phyloP scores from a whole-genome alignment of 2,329 filamentous ascomycete genomes.

The Colletotrichum trifolii region DNA sequence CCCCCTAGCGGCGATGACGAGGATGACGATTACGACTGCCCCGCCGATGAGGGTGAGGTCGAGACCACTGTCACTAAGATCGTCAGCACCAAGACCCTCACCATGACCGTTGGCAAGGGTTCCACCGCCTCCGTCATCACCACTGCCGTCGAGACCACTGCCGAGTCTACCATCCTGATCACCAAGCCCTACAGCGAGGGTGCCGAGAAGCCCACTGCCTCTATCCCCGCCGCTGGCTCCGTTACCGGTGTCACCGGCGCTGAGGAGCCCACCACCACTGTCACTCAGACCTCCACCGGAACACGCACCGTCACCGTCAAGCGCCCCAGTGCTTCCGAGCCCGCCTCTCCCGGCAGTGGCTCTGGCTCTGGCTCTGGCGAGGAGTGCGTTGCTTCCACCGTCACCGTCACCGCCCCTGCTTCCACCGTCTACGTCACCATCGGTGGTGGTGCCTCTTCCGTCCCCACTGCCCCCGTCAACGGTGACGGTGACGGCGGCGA shows the following conservation, averaged over 20 bases:
- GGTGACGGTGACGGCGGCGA: conserved; percentile 26
- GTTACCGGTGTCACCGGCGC: conserved; percentile 31
- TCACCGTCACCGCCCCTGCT: conserved; percentile 41
- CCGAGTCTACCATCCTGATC: conserved; percentile 51
- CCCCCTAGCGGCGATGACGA: conserved; percentile 27
- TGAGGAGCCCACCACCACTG: conserved; percentile 50
- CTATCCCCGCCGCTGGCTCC: conserved; percentile 14
- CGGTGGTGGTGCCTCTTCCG: conserved; percentile 24
- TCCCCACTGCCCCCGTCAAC: conserved; percentile 21
- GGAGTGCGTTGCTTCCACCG: conserved; percentile 37
- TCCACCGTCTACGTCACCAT: conserved; percentile 44
- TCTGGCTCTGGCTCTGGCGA: conserved; percentile 22
- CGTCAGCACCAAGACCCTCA: conserved; percentile 47
- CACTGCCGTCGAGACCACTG: conserved; percentile 57
- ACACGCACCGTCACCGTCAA: conserved; percentile 50
- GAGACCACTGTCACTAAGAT: conserved; percentile 42
- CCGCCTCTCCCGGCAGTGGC: conserved; percentile 20
- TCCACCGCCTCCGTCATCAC: conserved; percentile 48
- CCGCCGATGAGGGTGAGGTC: conserved; percentile 32
- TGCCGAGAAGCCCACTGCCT: conserved; percentile 7
- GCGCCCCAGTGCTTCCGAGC: conserved; percentile 33
- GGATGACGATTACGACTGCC: conserved; percentile 34
- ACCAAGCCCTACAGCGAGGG: conserved; percentile 26
- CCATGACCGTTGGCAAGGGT: conserved; percentile 49
- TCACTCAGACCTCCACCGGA: conserved; percentile 49